A percentile compares a stretch with the other conserved stretches of the same genome.
These are phyloP conservation scores for Amanita rimosa DNA, from an alignment of 768 basidiomycete genomes.

Conservation along the genomic window DNA sequence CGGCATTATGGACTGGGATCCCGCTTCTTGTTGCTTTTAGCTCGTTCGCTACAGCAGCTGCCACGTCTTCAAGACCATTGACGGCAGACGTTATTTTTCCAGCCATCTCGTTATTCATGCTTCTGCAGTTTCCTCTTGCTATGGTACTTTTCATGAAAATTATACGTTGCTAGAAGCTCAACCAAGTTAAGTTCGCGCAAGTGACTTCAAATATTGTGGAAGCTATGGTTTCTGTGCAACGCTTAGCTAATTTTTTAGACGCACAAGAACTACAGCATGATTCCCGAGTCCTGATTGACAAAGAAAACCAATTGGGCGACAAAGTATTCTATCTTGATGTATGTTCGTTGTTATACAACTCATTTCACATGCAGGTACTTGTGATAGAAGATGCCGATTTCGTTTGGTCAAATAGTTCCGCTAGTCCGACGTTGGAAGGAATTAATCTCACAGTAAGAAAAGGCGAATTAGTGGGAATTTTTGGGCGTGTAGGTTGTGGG, in stretches of 20 bases:
- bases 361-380: conserved; percentile 32
- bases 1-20: conserved; percentile 56
- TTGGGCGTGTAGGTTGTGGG: conserved; percentile 86
- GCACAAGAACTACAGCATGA: conserved; percentile 76
- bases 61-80: conserved; percentile 50
- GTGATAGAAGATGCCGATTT: conserved; percentile 73
- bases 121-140: conserved; percentile 76
- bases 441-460: conserved; percentile 68
- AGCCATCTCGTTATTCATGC: conserved; percentile 83
- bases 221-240: conserved; percentile 72
- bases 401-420: conserved; percentile 52
- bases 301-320: conserved; percentile 38
- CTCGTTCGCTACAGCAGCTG: conserved; percentile 67
- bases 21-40: conserved; percentile 73
- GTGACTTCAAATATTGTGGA: conserved; percentile 79
- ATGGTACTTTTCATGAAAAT: conserved; percentile 39
- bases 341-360: neutral
- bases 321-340: conserved; percentile 26
- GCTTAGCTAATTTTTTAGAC: conserved; percentile 63
- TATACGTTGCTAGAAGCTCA: neutral
- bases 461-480: conserved; percentile 75
- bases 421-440: conserved; percentile 59
- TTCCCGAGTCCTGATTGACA: conserved; percentile 46
- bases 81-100: conserved; percentile 94
- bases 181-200: conserved; percentile 41